Base-by-base conservation (phyloP, 192 early-diverging fungal species). In the Coemansia sp. region DNA sequence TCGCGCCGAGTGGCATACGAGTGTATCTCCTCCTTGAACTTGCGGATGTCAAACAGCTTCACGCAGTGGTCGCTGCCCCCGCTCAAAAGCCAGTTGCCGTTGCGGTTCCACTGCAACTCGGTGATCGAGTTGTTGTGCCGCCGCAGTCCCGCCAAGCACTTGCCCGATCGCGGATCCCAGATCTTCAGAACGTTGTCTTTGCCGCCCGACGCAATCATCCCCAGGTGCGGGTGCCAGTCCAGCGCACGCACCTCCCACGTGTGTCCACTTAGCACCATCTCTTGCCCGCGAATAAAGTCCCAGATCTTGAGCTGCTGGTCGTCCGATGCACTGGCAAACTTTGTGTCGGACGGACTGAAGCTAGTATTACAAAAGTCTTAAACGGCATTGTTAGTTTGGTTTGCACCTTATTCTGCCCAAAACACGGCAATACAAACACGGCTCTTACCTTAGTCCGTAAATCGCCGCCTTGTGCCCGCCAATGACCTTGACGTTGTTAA, bases 231-330 rank as follows among this genome's bases (percentile, higher is more conserved):
- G 70, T 99, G 95, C 97, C 97, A 99, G 65, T 95, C 95, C 6
- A 98, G 84, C 65, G 93, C 90, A 62, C 94, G 93, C 6, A 99
- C 95, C 81, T 96, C 95, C 92, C 94, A 96, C 39, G 91, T 93
- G 76, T 99, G 97, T 0, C 97, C 88, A 14, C 83, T 86, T 38
- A 99, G 76, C 24, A 82, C 69, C 11, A 83, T 58, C 61, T 99
- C 97, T 61, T 95, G 92, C 2, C 88, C 87, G 27, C 88, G 87
- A 37, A 86, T 86, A 73, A 99, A 99, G 60, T 90, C 86, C 97
- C 97, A 99, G 58, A 99, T 89, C 62, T 99, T 99, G 55, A 99
- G 92, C 5, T 87, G 84, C 37, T 89, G 88, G 75, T 99, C 97
- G 67, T 98, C 97, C 15, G 93, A 95, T 35, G 92, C 94, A 1